Evolutionary conservation across 805 yeast genomes (phyloP).

Genomic region (Zygotorulaspora sp.): DNA sequence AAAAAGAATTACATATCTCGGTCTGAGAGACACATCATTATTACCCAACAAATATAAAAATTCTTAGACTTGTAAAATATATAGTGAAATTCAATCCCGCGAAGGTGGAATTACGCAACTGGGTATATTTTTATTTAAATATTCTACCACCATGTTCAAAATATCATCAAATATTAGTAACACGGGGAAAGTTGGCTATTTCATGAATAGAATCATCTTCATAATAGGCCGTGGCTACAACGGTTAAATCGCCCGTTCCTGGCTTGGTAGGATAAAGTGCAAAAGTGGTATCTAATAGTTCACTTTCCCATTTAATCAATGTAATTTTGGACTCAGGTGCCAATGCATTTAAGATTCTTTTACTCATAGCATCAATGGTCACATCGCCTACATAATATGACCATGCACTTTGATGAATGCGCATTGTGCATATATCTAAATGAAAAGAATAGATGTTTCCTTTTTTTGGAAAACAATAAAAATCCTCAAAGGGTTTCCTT

Average conservation of each 20-base stretch:
- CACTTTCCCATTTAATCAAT: background rate
- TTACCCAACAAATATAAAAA: too few relatives aligned
- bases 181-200: background rate
- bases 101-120: background rate
- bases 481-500: too few relatives aligned
- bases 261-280: slow-evolving; percentile 1
- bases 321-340: background rate
- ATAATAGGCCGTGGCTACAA: slow-evolving; percentile 4
- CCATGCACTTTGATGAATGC: too few relatives aligned
- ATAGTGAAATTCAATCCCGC: too few relatives aligned
- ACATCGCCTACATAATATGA: too few relatives aligned
- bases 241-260: slow-evolving; percentile 1
- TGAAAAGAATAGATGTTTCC: too few relatives aligned
- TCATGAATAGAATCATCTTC: slow-evolving; percentile 2
- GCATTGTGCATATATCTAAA: too few relatives aligned
- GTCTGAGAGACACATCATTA: too few relatives aligned
- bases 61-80: too few relatives aligned
- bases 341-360: slow-evolving; percentile 2
- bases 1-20: too few relatives aligned
- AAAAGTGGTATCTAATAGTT: background rate
- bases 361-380: too few relatives aligned
- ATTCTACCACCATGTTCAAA: background rate
- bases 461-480: too few relatives aligned
- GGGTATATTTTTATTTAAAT: background rate
- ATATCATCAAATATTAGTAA: background rate